phyloP scores from a whole-genome alignment of 306 rosid species.

The Potentilla sterilis region DNA sequence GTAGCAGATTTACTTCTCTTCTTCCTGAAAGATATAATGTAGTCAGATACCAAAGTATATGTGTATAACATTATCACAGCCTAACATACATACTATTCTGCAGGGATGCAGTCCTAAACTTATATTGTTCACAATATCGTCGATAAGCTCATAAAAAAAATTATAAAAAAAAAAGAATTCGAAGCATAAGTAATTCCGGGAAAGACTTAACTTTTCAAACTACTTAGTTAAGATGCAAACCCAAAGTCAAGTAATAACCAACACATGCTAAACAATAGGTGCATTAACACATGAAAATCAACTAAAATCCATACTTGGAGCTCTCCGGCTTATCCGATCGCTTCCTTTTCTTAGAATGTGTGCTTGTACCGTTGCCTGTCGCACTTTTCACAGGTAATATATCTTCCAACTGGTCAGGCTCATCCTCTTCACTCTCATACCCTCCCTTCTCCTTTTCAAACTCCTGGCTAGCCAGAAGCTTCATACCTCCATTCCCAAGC shows the following conservation, averaged over 20 bases:
- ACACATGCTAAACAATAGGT: neutral
- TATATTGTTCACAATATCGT: neutral
- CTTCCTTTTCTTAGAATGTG: conserved; percentile 66
- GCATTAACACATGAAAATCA: neutral
- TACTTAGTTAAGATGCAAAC: neutral
- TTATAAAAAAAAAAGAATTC: neutral
- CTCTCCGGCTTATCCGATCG: conserved; percentile 52
- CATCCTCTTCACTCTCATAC: conserved; percentile 39
- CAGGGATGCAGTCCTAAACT: neutral
- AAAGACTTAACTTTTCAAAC: neutral
- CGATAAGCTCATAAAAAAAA: neutral
- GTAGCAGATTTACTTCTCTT: conserved; percentile 63
- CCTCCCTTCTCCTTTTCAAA: conserved; percentile 49
- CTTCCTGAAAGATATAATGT: conserved; percentile 42
- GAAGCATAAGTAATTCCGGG: neutral
- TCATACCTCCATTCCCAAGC: conserved; percentile 29
- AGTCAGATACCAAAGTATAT: conserved; percentile 4
- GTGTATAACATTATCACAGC: neutral
- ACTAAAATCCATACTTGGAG: conserved; percentile 49
- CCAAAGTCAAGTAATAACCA: neutral
- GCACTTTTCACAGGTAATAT: conserved; percentile 27
- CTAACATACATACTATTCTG: neutral
- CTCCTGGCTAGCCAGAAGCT: conserved; percentile 54
- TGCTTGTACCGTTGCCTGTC: conserved; percentile 14
- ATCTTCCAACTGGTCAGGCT: conserved; percentile 38